Conservation (phyloP, 768 basidiomycete species). For the Rhizopogon vinicolor region DNA sequence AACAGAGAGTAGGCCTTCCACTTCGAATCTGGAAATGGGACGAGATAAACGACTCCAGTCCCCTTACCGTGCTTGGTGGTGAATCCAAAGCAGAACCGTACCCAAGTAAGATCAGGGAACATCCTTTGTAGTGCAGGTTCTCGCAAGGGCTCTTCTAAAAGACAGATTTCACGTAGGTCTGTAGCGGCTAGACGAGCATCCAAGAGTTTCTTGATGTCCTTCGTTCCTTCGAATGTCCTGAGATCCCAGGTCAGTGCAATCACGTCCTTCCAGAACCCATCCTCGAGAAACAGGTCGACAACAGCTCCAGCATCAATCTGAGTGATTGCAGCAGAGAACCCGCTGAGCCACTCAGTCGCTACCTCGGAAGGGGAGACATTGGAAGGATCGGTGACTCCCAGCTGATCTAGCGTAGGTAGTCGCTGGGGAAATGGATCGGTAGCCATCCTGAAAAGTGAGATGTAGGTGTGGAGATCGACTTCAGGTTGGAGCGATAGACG, state of each 20-base stretch:
- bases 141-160: conserved; percentile 18
- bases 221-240: conserved; percentile 39
- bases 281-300: conserved; percentile 23
- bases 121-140: conserved; percentile 32
- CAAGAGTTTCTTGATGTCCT: conserved; percentile 35
- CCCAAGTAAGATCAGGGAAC: conserved; percentile 51
- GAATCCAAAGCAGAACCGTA: conserved; percentile 54
- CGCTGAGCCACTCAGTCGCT: conserved; percentile 21
- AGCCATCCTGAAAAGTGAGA: too few relatives aligned
- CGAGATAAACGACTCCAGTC: conserved; percentile 50
- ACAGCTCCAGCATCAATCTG: conserved; percentile 12
- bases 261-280: conserved; percentile 49
- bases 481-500: too few relatives aligned
- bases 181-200: conserved; percentile 31
- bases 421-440: too few relatives aligned
- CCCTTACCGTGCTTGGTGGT: conserved; percentile 43
- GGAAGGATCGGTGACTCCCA: too few relatives aligned
- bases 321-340: conserved; percentile 17
- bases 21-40: conserved; percentile 35
- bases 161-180: conserved; percentile 13
- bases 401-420: too few relatives aligned
- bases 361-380: conserved; percentile 8
- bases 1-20: conserved; percentile 63
- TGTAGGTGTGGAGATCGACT: too few relatives aligned
- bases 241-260: conserved; percentile 54